Conservation (phyloP, 495 filamentous ascomycete species). For the Xylaria cubensis region DNA sequence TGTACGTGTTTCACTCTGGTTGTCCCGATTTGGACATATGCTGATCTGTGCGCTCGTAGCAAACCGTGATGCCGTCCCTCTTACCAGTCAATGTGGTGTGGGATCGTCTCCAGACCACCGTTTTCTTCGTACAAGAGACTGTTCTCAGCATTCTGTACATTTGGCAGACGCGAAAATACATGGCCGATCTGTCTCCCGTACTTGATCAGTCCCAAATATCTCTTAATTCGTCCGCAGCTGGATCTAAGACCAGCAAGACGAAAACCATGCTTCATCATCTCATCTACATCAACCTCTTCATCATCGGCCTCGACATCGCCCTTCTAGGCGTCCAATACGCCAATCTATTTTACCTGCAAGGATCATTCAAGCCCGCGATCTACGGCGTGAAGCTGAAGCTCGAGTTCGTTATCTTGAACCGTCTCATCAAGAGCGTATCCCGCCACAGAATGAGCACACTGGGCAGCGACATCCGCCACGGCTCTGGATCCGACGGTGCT, state of each 20-base stretch:
- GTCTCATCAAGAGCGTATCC: constrained; percentile 41
- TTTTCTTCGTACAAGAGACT: constrained; percentile 51
- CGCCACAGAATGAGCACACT: constrained; percentile 15
- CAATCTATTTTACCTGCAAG: constrained; percentile 55
- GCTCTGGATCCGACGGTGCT: constrained; percentile 11
- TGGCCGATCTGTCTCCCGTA: constrained; percentile 37
- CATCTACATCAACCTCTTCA: constrained; percentile 56
- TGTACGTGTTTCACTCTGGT: constrained; percentile 37
- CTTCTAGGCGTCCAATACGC: constrained; percentile 57
- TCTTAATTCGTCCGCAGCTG: constrained; percentile 34
- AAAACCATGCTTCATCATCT: constrained; percentile 48
- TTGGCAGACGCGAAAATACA: constrained; percentile 42
- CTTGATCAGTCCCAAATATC: constrained; percentile 44
- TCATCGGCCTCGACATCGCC: constrained; percentile 56
- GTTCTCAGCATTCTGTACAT: constrained; percentile 48
- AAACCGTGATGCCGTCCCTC: constrained; percentile 22
- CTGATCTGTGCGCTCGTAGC: constrained; percentile 25
- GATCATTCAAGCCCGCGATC: constrained; percentile 56
- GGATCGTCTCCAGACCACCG: constrained; percentile 45
- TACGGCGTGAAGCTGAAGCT: constrained; percentile 64
- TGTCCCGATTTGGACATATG: neutral
- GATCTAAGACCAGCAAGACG: constrained; percentile 26
- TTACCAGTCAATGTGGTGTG: constrained; percentile 34
- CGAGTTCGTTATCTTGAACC: constrained; percentile 60
- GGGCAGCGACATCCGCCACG: constrained; percentile 23